Evolutionary conservation across 345 rosid species (phyloP), one percentile per base, ranked within the genome.

Genomic region (Trapa incisa): DNA sequence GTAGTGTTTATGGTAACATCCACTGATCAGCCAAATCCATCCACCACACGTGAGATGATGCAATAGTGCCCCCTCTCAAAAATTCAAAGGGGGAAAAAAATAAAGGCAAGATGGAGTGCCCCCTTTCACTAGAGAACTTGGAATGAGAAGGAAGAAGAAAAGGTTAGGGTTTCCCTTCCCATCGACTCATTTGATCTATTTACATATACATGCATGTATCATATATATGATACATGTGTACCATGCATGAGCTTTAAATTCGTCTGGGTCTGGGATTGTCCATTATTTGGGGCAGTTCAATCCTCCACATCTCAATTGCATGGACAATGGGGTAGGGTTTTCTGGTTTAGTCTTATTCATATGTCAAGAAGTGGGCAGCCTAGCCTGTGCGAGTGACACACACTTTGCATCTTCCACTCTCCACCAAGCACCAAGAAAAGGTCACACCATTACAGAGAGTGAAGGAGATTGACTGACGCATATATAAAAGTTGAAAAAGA

Each of bases 311-410:
- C 74, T 68, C 67, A 65, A 41, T 4, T 39, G 52, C 52, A 43
- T 66, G 22, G 48, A 67, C 29, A 75, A 78, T 75, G 61, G 50
- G 67, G 33, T 65, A 65, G 29, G 29, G 29, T 22, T 22, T 22
- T 22, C 29, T 73, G 73, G 73, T 64, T 64, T 65, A 38, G 38
- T 58, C 35, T 33, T 32, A 32, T 58, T 58, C 43, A 58, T 58
- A 69, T 64, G 68, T 57, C 69, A 61, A 47, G 57, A 69, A 56
- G 76, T 72, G 75, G 83, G 71, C 88, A 75, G 45, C 45, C 4
- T 8, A 41, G 68, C 81, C 80, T 82, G 74, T 73, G 75, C 67
- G 0, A 22, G 29, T 22, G 86, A 83, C 83, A 79, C 80, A 65
- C 67, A 61, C 68, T 65, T 22, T 22, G 29, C 67, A 71, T 68